A percentile compares a stretch with the other conserved stretches of the same genome.
These are phyloP conservation scores for Russula lepida DNA, from an alignment of 768 basidiomycete species.

Conservation along the genomic window DNA sequence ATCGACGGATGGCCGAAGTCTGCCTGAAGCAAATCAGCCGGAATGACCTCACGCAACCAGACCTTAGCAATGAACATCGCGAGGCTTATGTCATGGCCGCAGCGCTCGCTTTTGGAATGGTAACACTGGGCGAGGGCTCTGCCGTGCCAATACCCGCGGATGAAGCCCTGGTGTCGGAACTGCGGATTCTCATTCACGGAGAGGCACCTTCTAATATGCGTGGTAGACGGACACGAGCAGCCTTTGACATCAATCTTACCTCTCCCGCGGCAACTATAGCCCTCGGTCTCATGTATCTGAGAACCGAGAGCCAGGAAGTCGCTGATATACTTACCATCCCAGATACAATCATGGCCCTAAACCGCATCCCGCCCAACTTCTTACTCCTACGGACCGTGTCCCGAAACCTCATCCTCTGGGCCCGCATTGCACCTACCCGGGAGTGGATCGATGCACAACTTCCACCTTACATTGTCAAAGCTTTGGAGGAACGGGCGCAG, in stretches of 20 bases:
- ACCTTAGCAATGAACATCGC: slow-evolving; percentile 79
- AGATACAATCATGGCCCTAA: slow-evolving; percentile 66
- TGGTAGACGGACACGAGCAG: slow-evolving; percentile 32
- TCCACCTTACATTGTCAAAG: slow-evolving; percentile 54
- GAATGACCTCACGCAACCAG: slow-evolving; percentile 67
- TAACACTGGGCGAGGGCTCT: slow-evolving; percentile 87
- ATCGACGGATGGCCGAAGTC: slow-evolving; percentile 88
- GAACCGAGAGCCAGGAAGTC: slow-evolving; percentile 75
- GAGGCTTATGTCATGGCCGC: slow-evolving; percentile 89
- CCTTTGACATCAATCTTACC: slow-evolving; percentile 83
- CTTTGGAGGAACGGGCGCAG: slow-evolving; percentile 43
- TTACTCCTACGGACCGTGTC: slow-evolving; percentile 75
- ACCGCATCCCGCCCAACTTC: slow-evolving; percentile 83
- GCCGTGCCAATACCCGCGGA: slow-evolving; percentile 60
- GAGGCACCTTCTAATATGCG: slow-evolving; percentile 39
- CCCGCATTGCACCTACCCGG: slow-evolving; percentile 55
- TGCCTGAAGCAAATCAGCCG: slow-evolving; percentile 79
- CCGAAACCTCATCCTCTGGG: slow-evolving; percentile 80
- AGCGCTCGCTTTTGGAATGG: slow-evolving; percentile 89
- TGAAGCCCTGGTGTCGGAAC: slow-evolving; percentile 51
- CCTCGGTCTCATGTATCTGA: slow-evolving; percentile 87
- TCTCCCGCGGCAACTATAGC: slow-evolving; percentile 88
- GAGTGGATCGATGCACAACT: slow-evolving; percentile 70
- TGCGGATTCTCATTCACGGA: slow-evolving; percentile 73
- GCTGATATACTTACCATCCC: slow-evolving; percentile 82